Conservation (phyloP, 2,329 filamentous ascomycete species). For the Macrophomina pseudophaseolina region DNA sequence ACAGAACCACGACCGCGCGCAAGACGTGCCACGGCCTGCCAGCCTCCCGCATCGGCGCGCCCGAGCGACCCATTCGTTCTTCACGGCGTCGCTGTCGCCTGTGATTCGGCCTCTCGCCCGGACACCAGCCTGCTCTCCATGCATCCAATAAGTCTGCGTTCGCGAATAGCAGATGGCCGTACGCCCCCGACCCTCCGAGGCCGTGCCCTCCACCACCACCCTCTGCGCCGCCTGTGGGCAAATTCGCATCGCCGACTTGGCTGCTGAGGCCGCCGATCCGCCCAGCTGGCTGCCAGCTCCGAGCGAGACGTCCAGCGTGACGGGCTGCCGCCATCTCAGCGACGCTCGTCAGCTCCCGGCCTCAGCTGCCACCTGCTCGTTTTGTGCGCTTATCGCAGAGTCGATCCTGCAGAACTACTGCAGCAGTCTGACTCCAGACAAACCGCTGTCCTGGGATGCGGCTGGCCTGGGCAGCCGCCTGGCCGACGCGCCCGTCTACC, state of each 20-base stretch:
- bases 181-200: slow-evolving; percentile 12
- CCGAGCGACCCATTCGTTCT: slow-evolving; percentile 9
- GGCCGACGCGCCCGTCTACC: slow-evolving; percentile 30
- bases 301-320: slow-evolving; percentile 30
- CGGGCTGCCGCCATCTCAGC: slow-evolving; percentile 30
- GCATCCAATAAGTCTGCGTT: slow-evolving; percentile 16
- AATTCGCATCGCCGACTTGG: slow-evolving; percentile 27
- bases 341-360: slow-evolving; percentile 29
- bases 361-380: slow-evolving; percentile 28
- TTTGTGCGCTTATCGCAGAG: slow-evolving; percentile 31
- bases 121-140: slow-evolving; percentile 17
- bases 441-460: slow-evolving; percentile 26
- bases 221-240: slow-evolving; percentile 31
- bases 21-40: not conserved
- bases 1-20: not conserved
- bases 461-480: slow-evolving; percentile 28
- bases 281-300: slow-evolving; percentile 32
- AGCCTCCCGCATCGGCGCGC: not conserved
- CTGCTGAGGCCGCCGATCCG: slow-evolving; percentile 28
- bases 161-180: slow-evolving; percentile 9
- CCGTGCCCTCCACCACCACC: slow-evolving; percentile 25
- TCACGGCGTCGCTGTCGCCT: not conserved
- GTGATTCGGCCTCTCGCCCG: slow-evolving; percentile 6
- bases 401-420: slow-evolving; percentile 31
- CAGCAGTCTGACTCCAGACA: slow-evolving; percentile 16